Evolutionary conservation across 169 alveolate species (phyloP).

Genomic region (Cytauxzoon felis): DNA sequence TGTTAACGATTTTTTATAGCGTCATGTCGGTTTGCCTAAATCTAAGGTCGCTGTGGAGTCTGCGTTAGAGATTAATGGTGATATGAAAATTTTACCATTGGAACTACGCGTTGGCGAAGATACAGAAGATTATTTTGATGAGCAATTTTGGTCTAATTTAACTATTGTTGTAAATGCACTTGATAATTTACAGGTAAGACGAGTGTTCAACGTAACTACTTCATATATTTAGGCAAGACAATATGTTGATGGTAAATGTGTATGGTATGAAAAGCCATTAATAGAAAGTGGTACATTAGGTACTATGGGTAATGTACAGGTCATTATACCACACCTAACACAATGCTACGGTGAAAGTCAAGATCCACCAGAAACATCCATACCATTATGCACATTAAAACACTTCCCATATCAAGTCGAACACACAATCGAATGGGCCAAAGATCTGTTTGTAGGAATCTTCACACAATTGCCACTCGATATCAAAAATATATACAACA

Average conservation of each 20-base stretch:
- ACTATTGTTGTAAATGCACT: constrained; percentile 95
- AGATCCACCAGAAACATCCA: constrained; percentile 96
- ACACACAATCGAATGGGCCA: constrained; percentile 98
- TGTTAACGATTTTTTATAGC: constrained; percentile 13
- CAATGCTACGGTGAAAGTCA: constrained; percentile 96
- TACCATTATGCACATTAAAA: constrained; percentile 91
- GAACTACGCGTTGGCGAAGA: constrained; percentile 91
- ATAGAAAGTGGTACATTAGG: constrained; percentile 99
- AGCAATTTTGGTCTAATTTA: constrained; percentile 94
- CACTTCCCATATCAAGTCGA: constrained; percentile 98
- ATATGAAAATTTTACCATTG: constrained; percentile 72
- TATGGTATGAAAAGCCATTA: constrained; percentile 95
- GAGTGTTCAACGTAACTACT: background rate
- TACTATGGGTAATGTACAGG: constrained; percentile 94
- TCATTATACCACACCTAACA: constrained; percentile 92
- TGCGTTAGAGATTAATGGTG: constrained; percentile 85
- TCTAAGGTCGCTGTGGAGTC: constrained; percentile 77
- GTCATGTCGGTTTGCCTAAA: constrained; percentile 73
- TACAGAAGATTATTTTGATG: constrained; percentile 94
- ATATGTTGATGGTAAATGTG: constrained; percentile 96
- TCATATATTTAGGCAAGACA: constrained; percentile 93
- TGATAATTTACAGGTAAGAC: constrained; percentile 83
- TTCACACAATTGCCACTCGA: constrained; percentile 85
- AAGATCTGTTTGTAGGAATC: constrained; percentile 93
- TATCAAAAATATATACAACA: constrained; percentile 85